Evolutionary conservation across 352 stramenopile species (phyloP).

Genomic region (Pythium coloratum): DNA sequence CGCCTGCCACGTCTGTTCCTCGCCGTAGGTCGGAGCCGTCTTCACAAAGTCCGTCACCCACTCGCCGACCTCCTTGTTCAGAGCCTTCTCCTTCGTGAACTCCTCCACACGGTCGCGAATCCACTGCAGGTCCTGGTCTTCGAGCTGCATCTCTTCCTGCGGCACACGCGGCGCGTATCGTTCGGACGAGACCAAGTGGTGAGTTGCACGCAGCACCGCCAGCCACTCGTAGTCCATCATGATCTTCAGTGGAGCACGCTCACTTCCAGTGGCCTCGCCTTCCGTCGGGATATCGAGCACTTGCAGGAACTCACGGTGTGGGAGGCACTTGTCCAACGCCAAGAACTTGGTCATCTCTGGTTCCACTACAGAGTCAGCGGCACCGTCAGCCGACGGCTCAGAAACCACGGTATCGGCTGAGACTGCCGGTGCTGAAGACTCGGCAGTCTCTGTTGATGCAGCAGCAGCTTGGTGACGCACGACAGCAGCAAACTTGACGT

Average conservation of each 20-base stretch:
- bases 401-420: neutral
- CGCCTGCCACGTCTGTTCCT: slow-evolving; percentile 32
- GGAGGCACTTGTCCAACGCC: slow-evolving; percentile 99
- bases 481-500: slow-evolving; percentile 98
- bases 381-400: neutral
- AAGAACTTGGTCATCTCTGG: slow-evolving; percentile 91
- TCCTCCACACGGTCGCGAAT: slow-evolving; percentile 52
- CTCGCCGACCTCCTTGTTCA: slow-evolving; percentile 52
- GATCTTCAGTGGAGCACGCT: slow-evolving; percentile 52
- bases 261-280: neutral
- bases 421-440: neutral
- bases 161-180: slow-evolving; percentile 68
- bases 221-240: slow-evolving; percentile 96
- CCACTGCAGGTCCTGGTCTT: slow-evolving; percentile 76
- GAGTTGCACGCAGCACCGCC: slow-evolving; percentile 91
- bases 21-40: slow-evolving; percentile 63
- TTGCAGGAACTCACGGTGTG: slow-evolving; percentile 93
- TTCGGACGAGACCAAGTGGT: slow-evolving; percentile 80
- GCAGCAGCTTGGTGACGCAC: slow-evolving; percentile 69
- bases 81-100: slow-evolving; percentile 52
- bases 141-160: slow-evolving; percentile 73
- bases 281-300: slow-evolving; percentile 79
- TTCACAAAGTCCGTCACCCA: slow-evolving; percentile 83
- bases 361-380: neutral
- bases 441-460: neutral